Base-by-base conservation (phyloP, 495 filamentous ascomycete genomes). In the Amorphotheca resinae region DNA sequence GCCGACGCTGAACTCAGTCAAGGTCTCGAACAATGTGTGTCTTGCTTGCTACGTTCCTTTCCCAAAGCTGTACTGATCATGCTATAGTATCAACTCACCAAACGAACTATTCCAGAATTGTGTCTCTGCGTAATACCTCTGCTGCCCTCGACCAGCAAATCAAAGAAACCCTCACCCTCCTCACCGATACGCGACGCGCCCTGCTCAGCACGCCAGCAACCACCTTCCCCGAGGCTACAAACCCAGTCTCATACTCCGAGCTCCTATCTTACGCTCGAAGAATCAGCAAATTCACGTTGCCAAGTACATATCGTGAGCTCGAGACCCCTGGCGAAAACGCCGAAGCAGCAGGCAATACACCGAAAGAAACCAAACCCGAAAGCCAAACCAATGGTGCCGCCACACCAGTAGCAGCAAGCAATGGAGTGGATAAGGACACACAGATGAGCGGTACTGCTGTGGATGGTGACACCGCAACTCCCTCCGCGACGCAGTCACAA, bases 271-370 rank as follows among this genome's bases (percentile, higher is more conserved):
- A 80, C 52, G 84, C 84, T 7, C 73, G 75, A n/a, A 70, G 72
- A 48, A 86, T 88, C 46, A 76, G 72, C 42, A 76, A 72, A 55
- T 84, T 74, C 48, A 87, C 84, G 0, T 64, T 80, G 7, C 84
- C 84, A 1, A 75, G 76, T 1, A 72, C 74, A 4, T 76, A 52
- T 40, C 33, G 54, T 36, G 44, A 55, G 59, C 53, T 16, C 22
- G 35, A 14, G 33, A 46, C 15, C 46, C 55, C 9, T 38, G 45
- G 2, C 48, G 51, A 54, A 9, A 51, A 47, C 34, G 49, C 52
- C 18, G 55, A 59, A n/a, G 49, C 1, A 51, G 38, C 9, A 11
- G 26, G 30, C 4, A 38, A 21, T 31, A 41, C 28, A 21, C 51
- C 54, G 8, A 56, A 58, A 1, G 54, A 56, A 2, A 22, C 17